Conservation (phyloP, 192 early-diverging fungal genomes). For the Backusella psychrophila region DNA sequence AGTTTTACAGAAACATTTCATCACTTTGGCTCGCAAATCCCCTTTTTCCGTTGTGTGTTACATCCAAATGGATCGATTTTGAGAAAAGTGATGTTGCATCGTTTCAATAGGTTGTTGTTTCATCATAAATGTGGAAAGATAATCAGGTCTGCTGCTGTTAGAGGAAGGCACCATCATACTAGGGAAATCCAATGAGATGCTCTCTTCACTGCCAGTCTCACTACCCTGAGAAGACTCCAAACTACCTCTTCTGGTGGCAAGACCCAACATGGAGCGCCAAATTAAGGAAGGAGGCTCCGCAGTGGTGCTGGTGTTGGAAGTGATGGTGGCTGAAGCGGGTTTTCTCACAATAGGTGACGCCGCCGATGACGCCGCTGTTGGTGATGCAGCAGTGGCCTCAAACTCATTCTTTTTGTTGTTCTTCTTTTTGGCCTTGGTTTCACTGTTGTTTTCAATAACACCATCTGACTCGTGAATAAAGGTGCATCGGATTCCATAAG, state of each 20-base stretch:
- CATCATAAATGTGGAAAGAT: slow-evolving; percentile 2
- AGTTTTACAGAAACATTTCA: slow-evolving; percentile 4
- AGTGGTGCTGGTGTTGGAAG: neutral
- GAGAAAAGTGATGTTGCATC: slow-evolving; percentile 5
- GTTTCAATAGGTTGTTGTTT: slow-evolving; percentile 14
- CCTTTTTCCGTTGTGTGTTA: neutral
- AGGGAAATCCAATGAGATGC: neutral
- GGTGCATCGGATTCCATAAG: slow-evolving; percentile 92
- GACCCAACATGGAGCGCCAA: neutral
- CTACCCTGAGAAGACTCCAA: neutral
- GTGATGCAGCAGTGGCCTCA: neutral
- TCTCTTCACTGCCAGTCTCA: slow-evolving; percentile 2
- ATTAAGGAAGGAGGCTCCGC: neutral
- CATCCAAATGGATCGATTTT: slow-evolving; percentile 14
- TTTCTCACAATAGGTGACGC: neutral
- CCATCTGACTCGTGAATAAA: slow-evolving; percentile 72
- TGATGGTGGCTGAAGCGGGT: neutral
- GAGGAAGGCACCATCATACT: neutral
- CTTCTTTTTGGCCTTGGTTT: neutral
- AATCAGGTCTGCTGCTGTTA: slow-evolving; percentile 6
- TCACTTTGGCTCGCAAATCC: neutral
- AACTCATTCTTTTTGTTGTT: neutral
- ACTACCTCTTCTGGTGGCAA: neutral
- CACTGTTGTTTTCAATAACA: neutral
- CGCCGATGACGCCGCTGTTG: neutral